These are phyloP conservation scores for Helminthosporium solani DNA, from an alignment of 2,329 filamentous ascomycete genomes.

Conservation along the genomic window DNA sequence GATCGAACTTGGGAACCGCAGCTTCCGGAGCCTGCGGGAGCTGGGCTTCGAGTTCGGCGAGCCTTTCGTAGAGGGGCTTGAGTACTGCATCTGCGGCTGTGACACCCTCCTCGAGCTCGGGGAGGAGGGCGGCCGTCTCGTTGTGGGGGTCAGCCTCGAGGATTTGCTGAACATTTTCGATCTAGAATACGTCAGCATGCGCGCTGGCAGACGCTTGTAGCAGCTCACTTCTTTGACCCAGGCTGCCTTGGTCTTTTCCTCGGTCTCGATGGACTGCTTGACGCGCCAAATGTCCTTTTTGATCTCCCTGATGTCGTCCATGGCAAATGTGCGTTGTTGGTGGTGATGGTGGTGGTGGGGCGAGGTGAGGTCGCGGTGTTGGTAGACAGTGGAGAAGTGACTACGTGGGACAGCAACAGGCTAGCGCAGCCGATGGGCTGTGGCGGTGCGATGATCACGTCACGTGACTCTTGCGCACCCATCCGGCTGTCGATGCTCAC, in stretches of 20 bases:
- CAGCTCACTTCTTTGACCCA: slow-evolving; percentile 19
- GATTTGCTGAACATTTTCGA: slow-evolving; percentile 71
- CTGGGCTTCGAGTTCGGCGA: slow-evolving; percentile 56
- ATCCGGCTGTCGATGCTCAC: not conserved
- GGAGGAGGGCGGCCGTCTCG: slow-evolving; percentile 75
- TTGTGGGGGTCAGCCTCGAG: slow-evolving; percentile 74
- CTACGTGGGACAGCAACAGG: not conserved
- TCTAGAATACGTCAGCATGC: slow-evolving; percentile 5
- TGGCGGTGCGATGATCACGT: not conserved
- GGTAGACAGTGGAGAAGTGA: not conserved
- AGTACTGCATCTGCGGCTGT: slow-evolving; percentile 76
- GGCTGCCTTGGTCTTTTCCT: slow-evolving; percentile 21
- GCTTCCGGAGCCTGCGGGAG: slow-evolving; percentile 44
- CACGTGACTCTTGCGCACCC: not conserved
- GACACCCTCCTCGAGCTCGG: slow-evolving; percentile 81
- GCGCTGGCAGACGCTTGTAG: not conserved
- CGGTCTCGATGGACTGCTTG: slow-evolving; percentile 23
- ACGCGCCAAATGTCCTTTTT: slow-evolving; percentile 31
- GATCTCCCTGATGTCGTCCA: slow-evolving; percentile 25
- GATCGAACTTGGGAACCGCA: slow-evolving; percentile 65
- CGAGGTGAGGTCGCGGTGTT: slow-evolving; percentile 3
- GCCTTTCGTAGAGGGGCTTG: slow-evolving; percentile 63
- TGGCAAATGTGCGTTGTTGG: slow-evolving; percentile 13
- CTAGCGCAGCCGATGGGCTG: not conserved
- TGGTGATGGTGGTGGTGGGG: slow-evolving; percentile 1